Conservation (phyloP, 225 moss, liverwort and hornwort species). For the Neckera pumila region DNA sequence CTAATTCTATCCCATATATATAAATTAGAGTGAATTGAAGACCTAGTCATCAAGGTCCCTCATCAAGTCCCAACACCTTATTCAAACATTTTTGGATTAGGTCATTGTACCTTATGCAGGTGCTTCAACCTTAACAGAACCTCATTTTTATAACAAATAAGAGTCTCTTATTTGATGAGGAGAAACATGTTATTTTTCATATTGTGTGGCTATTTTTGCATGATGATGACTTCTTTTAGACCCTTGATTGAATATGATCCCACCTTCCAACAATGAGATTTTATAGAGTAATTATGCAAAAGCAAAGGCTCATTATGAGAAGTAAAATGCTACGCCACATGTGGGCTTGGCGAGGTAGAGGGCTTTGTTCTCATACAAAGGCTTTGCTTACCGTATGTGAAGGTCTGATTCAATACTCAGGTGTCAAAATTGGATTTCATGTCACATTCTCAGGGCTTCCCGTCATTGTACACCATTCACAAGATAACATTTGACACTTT, state of each 20-base stretch:
- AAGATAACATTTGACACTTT: no score
- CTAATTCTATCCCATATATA: background rate
- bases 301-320: fast-evolving
- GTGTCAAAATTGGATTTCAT: no score
- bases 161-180: background rate
- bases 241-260: background rate
- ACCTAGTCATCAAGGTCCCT: background rate
- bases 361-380: fast-evolving
- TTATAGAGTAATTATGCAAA: background rate
- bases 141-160: fast-evolving
- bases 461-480: no score
- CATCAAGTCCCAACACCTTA: background rate
- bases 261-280: background rate
- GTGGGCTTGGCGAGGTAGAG: fast-evolving
- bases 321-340: background rate
- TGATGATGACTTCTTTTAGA: fast-evolving
- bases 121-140: fast-evolving
- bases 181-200: background rate
- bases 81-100: background rate
- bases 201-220: fast-evolving
- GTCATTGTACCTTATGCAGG: no score
- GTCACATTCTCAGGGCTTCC: no score
- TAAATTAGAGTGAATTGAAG: background rate
- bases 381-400: fast-evolving
- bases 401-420: no score